These are phyloP conservation scores for Amanita fuliginea DNA, from an alignment of 768 basidiomycete genomes.

Conservation along the genomic window DNA sequence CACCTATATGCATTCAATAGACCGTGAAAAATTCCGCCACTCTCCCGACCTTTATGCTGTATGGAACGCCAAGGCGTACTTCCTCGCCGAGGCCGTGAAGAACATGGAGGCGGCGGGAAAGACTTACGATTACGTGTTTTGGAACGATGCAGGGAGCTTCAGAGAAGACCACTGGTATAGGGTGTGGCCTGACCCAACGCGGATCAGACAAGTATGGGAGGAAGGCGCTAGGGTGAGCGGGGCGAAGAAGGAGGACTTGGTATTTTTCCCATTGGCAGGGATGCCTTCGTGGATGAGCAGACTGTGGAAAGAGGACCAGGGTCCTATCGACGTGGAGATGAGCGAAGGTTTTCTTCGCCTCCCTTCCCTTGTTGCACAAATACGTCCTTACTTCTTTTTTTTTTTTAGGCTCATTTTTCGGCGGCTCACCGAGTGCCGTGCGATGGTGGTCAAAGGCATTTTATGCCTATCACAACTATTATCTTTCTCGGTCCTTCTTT, in stretches of 20 bases:
- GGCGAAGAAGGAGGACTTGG: conserved; percentile 24
- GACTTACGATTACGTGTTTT: conserved; percentile 43
- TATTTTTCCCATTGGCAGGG: conserved; percentile 36
- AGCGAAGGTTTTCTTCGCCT: conserved; percentile 32
- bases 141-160: conserved; percentile 49
- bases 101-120: conserved; percentile 14
- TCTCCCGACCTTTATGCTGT: conserved; percentile 41
- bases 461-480: conserved; percentile 41
- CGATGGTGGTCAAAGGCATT: conserved; percentile 34
- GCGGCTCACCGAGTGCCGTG: conserved; percentile 32
- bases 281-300: conserved; percentile 20
- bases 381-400: background rate
- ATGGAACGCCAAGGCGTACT: conserved; percentile 45
- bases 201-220: conserved; percentile 30
- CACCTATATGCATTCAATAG: conserved; percentile 28
- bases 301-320: conserved; percentile 32
- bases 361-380: background rate
- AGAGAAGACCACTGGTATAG: conserved; percentile 28
- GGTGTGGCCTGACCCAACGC: conserved; percentile 34
- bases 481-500: conserved; percentile 34
- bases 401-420: conserved; percentile 44
- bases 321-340: conserved; percentile 39
- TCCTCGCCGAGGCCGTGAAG: conserved; percentile 30
- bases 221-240: conserved; percentile 20
- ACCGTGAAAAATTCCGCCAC: conserved; percentile 32